phyloP scores from a whole-genome alignment of 2,329 filamentous ascomycete species.

The Phoma sp. region DNA sequence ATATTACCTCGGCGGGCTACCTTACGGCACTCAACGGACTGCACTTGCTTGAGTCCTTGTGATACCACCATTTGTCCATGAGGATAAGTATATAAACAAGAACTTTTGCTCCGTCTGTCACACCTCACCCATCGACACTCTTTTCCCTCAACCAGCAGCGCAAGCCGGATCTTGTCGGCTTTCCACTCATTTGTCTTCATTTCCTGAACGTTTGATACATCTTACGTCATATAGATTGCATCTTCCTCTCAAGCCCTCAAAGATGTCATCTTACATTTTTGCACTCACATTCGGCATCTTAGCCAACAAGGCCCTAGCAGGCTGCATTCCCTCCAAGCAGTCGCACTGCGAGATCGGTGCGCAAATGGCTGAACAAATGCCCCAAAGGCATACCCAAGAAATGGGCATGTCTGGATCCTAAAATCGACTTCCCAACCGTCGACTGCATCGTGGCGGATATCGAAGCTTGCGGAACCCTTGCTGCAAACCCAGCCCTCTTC shows the following conservation, averaged over 20 bases:
- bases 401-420: background rate
- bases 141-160: background rate
- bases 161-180: slow-evolving; percentile 1
- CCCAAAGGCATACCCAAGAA: slow-evolving; percentile 1
- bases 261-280: background rate
- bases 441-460: background rate
- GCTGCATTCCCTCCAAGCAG: background rate
- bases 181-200: no score
- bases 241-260: background rate
- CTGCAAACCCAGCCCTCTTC: background rate
- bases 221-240: background rate
- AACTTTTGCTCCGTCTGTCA: background rate
- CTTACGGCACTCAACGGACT: no score
- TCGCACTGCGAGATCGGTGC: background rate
- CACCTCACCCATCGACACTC: background rate
- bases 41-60: background rate
- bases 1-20: background rate
- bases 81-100: background rate
- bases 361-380: background rate
- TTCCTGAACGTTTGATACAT: no score
- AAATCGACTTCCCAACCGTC: background rate
- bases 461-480: background rate
- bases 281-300: background rate
- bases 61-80: background rate
- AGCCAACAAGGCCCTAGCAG: background rate